Percentiles rank a stretch among this genome's conserved stretches.
Conservation (phyloP, 2,329 filamentous ascomycete species). For the Stemphylium beticola region DNA sequence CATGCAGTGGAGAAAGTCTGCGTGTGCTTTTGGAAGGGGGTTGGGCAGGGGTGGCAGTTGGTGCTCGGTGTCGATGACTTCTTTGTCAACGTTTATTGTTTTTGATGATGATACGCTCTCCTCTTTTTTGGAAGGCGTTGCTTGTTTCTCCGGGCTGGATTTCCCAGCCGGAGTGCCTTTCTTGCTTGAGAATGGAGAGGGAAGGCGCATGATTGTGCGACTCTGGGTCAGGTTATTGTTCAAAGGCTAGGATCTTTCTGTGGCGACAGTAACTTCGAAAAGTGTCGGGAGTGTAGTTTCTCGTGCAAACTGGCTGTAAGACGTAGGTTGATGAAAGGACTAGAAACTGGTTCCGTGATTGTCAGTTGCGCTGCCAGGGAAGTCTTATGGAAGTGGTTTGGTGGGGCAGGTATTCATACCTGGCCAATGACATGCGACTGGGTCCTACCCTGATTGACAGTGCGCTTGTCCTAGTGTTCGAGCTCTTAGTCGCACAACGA, state of each 20-base stretch:
- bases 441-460: neutral
- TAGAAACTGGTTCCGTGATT: conserved; percentile 11
- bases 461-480: neutral
- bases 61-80: neutral
- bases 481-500: neutral
- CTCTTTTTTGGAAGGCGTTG: too few relatives aligned
- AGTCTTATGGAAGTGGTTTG: conserved; percentile 4
- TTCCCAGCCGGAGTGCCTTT: too few relatives aligned
- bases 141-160: too few relatives aligned
- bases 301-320: conserved; percentile 13
- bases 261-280: neutral
- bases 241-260: conserved; percentile 10
- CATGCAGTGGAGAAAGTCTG: neutral
- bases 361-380: conserved; percentile 6
- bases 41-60: neutral
- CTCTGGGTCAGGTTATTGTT: neutral
- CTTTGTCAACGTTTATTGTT: neutral
- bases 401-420: conserved; percentile 17
- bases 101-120: too few relatives aligned
- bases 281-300: conserved; percentile 18
- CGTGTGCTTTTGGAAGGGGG: neutral
- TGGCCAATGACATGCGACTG: conserved; percentile 13
- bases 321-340: conserved; percentile 10
- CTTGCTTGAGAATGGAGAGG: too few relatives aligned
- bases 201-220: too few relatives aligned